Conservation (phyloP, 2,329 filamentous ascomycete genomes). For the Colletotrichum higginsianum region DNA sequence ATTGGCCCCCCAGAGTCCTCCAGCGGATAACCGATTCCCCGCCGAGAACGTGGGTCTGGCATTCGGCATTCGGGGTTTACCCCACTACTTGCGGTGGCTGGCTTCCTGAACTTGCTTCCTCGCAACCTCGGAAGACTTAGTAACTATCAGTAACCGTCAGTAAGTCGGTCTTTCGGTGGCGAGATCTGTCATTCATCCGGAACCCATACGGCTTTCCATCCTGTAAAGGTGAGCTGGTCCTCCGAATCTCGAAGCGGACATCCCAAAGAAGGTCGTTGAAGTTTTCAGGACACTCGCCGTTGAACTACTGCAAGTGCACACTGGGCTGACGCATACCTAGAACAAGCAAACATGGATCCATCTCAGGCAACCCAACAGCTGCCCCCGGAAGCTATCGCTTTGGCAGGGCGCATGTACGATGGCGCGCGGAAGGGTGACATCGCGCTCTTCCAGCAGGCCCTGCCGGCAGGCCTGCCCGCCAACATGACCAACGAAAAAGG, state of each 20-base stretch:
- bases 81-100: slow-evolving; percentile 8
- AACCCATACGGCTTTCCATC: too few species aligned
- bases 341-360: slow-evolving; percentile 7
- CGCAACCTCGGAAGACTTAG: neutral
- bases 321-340: neutral
- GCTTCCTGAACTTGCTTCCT: neutral
- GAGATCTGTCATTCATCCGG: neutral
- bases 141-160: neutral
- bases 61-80: slow-evolving; percentile 8
- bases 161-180: neutral
- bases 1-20: slow-evolving; percentile 15
- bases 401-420: slow-evolving; percentile 78
- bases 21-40: neutral
- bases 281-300: neutral
- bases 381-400: slow-evolving; percentile 75
- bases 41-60: slow-evolving; percentile 17
- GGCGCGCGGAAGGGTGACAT: slow-evolving; percentile 74
- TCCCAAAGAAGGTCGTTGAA: neutral
- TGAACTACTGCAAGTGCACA: neutral
- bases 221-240: neutral
- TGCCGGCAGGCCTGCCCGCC: slow-evolving; percentile 75
- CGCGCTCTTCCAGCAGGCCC: slow-evolving; percentile 72
- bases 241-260: neutral
- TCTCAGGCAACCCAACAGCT: slow-evolving; percentile 49
- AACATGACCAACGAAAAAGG: slow-evolving; percentile 83